Base-by-base conservation (phyloP, 164 flowering plant species). In the Vitis labrusca region DNA sequence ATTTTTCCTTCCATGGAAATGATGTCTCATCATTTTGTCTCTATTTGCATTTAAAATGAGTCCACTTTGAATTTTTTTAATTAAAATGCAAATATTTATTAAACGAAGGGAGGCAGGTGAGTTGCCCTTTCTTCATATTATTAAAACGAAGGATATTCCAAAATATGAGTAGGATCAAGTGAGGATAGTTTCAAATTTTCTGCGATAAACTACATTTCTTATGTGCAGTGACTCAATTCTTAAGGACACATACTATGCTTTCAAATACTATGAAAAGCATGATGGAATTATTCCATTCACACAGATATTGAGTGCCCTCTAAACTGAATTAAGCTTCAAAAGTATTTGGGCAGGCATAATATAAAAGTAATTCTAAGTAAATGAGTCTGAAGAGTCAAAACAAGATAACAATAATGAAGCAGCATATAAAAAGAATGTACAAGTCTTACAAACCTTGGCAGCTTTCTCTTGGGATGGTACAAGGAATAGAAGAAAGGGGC, bases 401-500 rank as follows among this genome's bases (percentile, higher is more conserved):
- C 49, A 30, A 59, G 32, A 23, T 14, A 50, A 50, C 10, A 7
- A 23, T 13, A 15, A 52, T 15, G 13, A 62, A 23, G 9, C 5
- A 10, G 9, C 51, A 50, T 44, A 19, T 11, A 13, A 37, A 13
- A 59, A 49, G 47, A 8, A 72, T 15, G 15, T 23, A 23, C 27
- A 23, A 23, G 27, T 23, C 27, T 13, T 13, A 67, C 85, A 56
- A 72, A 94, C 99, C 98, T 89, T 67, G 12, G 65, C 63, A 47
- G 98, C 92, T 76, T 79, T 83, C 50, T 85, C 91, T 71, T 81
- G 85, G 17, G 88, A 79, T 50, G 97, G 88, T 12, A 93, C 98
- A 52, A 95, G 84, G 76, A 75, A 88, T 69, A 95, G 75, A 66
- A 93, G 86, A 58, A 85, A 93, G 6, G 99, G 98, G 63, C 71